Conservation (phyloP, 371 early-diverging fungal genomes). For the Actinomucor elegans region DNA sequence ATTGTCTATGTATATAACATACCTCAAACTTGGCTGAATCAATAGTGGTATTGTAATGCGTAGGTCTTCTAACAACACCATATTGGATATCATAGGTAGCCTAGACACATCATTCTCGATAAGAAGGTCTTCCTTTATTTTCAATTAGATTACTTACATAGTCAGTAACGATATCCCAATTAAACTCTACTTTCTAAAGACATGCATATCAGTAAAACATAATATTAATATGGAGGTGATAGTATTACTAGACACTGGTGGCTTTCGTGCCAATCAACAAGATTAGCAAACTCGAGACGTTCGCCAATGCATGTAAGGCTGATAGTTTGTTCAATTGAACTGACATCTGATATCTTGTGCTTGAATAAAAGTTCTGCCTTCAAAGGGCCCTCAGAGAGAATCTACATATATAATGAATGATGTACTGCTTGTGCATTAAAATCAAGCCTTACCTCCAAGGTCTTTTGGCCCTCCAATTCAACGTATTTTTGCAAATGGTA, state of each 20-base stretch:
- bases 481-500: conserved; percentile 47
- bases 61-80: conserved; percentile 89
- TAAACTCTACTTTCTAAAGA: conserved; percentile 85
- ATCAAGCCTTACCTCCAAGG: conserved; percentile 16
- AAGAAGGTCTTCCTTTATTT: not conserved
- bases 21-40: conserved; percentile 81
- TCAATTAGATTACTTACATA: conserved; percentile 32
- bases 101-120: conserved; percentile 19
- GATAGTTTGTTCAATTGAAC: conserved; percentile 74
- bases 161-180: conserved; percentile 82
- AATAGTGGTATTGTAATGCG: conserved; percentile 91
- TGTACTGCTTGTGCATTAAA: not conserved
- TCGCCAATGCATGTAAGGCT: conserved; percentile 62
- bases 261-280: conserved; percentile 92
- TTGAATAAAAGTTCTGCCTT: conserved; percentile 65
- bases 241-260: conserved; percentile 72
- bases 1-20: too few species aligned
- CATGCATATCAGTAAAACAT: not conserved
- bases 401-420: conserved; percentile 9
- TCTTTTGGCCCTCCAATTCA: conserved; percentile 29
- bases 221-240: too few species aligned
- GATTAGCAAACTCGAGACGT: conserved; percentile 82
- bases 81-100: conserved; percentile 96
- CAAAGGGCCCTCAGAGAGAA: conserved; percentile 34
- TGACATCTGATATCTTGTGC: conserved; percentile 63